phyloP scores from a whole-genome alignment of 164 flowering plant species.

The Chimonanthus salicifolius region DNA sequence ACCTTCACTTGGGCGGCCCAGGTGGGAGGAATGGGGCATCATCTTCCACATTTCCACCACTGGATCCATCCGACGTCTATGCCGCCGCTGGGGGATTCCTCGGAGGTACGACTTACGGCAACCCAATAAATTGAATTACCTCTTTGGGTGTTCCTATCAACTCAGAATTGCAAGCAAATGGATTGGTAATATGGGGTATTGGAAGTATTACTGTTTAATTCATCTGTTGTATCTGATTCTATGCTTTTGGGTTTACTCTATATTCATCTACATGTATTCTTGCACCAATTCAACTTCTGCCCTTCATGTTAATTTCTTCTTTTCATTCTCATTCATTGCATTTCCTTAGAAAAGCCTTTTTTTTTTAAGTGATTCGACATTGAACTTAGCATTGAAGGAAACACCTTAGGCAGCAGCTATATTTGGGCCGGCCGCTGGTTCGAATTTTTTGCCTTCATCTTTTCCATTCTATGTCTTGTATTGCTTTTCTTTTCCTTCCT shows the following conservation, averaged over 20 bases:
- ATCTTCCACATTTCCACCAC: constrained; percentile 45
- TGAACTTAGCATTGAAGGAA: neutral
- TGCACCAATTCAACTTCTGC: neutral
- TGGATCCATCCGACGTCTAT: constrained; percentile 57
- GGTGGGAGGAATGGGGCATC: constrained; percentile 34
- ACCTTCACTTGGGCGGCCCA: constrained; percentile 64
- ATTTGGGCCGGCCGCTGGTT: neutral
- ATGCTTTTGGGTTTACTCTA: neutral
- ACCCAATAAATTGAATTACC: constrained; percentile 43
- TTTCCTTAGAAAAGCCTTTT: neutral
- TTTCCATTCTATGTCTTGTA: neutral
- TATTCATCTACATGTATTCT: neutral
- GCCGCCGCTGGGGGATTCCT: constrained; percentile 51
- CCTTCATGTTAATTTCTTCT: neutral
- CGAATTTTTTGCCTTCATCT: neutral
- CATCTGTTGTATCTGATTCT: constrained; percentile 4
- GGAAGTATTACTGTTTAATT: neutral
- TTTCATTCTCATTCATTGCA: neutral
- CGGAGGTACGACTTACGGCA: constrained; percentile 62
- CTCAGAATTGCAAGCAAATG: neutral
- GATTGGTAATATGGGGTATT: neutral
- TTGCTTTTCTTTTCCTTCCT: neutral
- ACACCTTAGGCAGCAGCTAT: no score
- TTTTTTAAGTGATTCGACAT: neutral
- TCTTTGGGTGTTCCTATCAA: neutral